phyloP scores from a whole-genome alignment of 768 basidiomycete genomes.

The Phylloporus arenicola region DNA sequence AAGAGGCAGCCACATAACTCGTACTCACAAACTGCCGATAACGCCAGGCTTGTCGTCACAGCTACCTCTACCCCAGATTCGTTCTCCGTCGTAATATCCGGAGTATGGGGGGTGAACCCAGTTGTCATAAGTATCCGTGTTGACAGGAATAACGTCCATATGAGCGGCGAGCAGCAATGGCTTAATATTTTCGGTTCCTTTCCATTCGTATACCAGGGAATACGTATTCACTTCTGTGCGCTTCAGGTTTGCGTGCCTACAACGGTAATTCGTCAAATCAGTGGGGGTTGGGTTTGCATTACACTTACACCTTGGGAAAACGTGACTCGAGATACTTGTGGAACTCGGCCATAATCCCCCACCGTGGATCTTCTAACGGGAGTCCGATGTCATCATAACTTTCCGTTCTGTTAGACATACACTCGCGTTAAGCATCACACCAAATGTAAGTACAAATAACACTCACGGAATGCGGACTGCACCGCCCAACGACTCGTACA shows the following conservation, averaged over 20 bases:
- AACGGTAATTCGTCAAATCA: neutral
- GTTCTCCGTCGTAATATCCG: slow-evolving; percentile 40
- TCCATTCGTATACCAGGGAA: slow-evolving; percentile 57
- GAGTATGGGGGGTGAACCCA: slow-evolving; percentile 50
- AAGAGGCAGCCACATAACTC: neutral
- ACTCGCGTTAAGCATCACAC: neutral
- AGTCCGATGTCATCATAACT: slow-evolving; percentile 46
- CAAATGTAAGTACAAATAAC: neutral
- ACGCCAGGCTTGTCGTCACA: slow-evolving; percentile 41
- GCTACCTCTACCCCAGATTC: slow-evolving; percentile 45
- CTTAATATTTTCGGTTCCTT: slow-evolving; percentile 49
- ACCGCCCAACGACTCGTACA: slow-evolving; percentile 31
- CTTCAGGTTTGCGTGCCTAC: slow-evolving; percentile 42
- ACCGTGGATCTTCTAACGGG: slow-evolving; percentile 43
- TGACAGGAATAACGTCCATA: slow-evolving; percentile 47
- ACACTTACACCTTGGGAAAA: slow-evolving; percentile 56
- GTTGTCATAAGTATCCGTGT: slow-evolving; percentile 37
- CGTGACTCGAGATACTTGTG: slow-evolving; percentile 32
- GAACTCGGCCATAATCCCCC: slow-evolving; percentile 26
- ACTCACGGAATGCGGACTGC: slow-evolving; percentile 33
- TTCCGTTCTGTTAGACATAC: slow-evolving; percentile 39
- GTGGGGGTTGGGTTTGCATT: neutral
- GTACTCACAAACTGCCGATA: slow-evolving; percentile 31
- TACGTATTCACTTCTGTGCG: slow-evolving; percentile 57
- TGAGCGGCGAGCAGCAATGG: slow-evolving; percentile 51